Base-by-base conservation (phyloP, 495 filamentous ascomycete genomes). In the Xeromyces bisporus region DNA sequence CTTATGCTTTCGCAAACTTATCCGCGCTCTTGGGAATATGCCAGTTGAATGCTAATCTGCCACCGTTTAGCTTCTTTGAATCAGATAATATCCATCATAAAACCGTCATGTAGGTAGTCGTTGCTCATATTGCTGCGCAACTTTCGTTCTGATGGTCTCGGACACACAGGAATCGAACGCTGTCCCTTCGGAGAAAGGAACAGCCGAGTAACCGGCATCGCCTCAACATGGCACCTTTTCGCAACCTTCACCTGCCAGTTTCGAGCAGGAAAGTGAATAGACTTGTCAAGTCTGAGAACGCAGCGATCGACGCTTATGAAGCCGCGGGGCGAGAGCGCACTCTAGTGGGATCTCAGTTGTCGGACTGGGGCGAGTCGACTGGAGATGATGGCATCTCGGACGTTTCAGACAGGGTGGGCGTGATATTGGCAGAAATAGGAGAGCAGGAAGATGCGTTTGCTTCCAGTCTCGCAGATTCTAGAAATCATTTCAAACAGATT, bases 301-400 rank as follows among this genome's bases (percentile, higher is more conserved):
- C 74, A 41, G 73, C 80, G 8, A 84, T 94, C 42, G 60, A 71
- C 18, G 78, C 78, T 29, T 77, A 94, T 53, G 80, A 92, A 54
- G 48, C 71, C 1, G 89, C 89, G 7, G 79, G 71, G 13, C 74
- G 74, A 28, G 83, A 89, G 54, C 80, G 83, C 34, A 55, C 80
- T 23, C 71, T 75, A 10, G 78, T 93, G 43, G 87, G 86, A 6
- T 69, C 72, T 2, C 84, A 94, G 58, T 70, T 97, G n/a, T 86
- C 80, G 3, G 89, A 93, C 34, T 96, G 91, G 91, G 91, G 89
- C 31, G 85, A 93, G 50, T 67, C 75, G 25, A 89, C 85, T 2
- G 63, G 66, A 3, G 89, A 97, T 48, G 84, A 89, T 28, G 73
- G 75, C 23, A 58, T 97, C 42, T 80, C 72, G 6, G 87, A 94